Evolutionary conservation across 106 monocot species (phyloP).

Genomic region (Narthecium ossifragum): DNA sequence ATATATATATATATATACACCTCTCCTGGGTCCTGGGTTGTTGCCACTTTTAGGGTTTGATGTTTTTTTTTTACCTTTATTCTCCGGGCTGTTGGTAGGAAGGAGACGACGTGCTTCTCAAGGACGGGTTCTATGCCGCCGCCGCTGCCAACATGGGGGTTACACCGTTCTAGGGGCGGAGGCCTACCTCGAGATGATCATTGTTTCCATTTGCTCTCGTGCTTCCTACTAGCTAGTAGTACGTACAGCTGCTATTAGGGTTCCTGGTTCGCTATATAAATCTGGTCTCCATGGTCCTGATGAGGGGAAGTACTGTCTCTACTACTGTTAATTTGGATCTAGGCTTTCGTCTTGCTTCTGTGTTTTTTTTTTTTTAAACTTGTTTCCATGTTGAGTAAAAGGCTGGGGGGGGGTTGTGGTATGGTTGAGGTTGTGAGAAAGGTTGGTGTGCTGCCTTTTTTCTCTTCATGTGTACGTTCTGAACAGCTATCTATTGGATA

Average conservation of each 20-base stretch:
- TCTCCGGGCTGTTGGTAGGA: constrained; percentile 24
- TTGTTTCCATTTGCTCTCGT: background rate
- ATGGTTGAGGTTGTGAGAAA: background rate
- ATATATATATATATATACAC: too few species aligned
- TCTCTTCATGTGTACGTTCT: background rate
- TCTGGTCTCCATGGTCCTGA: too few species aligned
- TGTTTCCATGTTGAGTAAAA: constrained; percentile 16
- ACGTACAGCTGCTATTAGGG: constrained; percentile 16
- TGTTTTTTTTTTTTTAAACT: background rate
- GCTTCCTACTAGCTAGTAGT: too few species aligned
- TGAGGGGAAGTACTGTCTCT: too few species aligned
- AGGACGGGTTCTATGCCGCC: constrained; percentile 81
- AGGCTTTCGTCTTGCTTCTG: constrained; percentile 6
- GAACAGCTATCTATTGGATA: too few species aligned
- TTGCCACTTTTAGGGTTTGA: too few species aligned
- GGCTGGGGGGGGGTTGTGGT: constrained; percentile 3
- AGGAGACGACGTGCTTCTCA: constrained; percentile 58
- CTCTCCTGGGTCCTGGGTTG: too few species aligned
- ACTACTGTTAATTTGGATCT: background rate
- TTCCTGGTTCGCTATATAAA: too few species aligned
- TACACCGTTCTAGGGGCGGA: constrained; percentile 58
- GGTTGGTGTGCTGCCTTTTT: constrained; percentile 4
- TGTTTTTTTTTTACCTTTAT: constrained; percentile 11
- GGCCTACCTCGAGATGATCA: background rate
- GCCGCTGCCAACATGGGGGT: constrained; percentile 83